Conservation (phyloP, 164 flowering plant genomes). For the Akebia trifoliata region DNA sequence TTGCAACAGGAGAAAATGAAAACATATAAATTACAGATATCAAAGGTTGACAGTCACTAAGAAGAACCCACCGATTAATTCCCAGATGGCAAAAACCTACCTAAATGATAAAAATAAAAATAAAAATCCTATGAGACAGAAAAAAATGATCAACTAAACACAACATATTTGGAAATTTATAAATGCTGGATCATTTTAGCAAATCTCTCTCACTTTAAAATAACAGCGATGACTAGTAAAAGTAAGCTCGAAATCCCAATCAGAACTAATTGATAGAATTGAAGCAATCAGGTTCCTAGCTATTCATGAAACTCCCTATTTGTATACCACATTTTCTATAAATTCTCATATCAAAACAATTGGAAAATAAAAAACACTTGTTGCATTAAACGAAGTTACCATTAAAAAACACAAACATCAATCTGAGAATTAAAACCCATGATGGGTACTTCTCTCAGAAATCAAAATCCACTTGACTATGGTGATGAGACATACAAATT, state of each 20-base stretch:
- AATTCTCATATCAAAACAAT: too few relatives aligned
- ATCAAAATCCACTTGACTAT: neutral
- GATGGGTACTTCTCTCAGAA: neutral
- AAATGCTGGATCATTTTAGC: neutral
- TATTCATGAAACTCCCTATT: neutral
- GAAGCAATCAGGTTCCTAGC: neutral
- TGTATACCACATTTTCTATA: too few relatives aligned
- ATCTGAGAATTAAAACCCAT: too few relatives aligned
- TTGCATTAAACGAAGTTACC: too few relatives aligned
- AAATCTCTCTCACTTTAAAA: neutral
- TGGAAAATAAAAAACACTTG: too few relatives aligned
- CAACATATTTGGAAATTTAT: too few relatives aligned
- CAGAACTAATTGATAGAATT: neutral
- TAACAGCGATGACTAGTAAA: neutral
- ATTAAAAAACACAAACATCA: too few relatives aligned
- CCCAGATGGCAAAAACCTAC: neutral
- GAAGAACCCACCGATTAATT: neutral
- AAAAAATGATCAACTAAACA: too few relatives aligned
- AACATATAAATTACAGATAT: neutral
- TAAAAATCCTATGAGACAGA: too few relatives aligned
- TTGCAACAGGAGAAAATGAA: constrained; percentile 8
- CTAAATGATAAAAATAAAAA: neutral
- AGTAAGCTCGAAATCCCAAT: neutral
- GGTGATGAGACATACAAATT: neutral
- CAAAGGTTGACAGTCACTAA: neutral